Evolutionary conservation across 768 basidiomycete genomes (phyloP).

Genomic region (Filobasidium wieringae): DNA sequence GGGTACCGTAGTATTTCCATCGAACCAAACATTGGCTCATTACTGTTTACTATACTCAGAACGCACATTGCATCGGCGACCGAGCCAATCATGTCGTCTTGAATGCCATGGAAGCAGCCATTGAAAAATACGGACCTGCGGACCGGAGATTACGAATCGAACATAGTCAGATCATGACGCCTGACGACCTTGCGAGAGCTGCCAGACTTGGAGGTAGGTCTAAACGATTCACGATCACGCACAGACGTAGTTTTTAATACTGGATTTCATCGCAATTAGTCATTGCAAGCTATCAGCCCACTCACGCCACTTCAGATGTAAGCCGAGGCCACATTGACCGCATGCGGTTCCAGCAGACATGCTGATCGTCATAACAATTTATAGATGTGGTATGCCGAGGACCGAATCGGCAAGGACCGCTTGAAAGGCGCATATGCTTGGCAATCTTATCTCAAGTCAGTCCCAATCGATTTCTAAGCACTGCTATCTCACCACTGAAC

Average conservation of each 20-base stretch:
- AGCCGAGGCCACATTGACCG: neutral
- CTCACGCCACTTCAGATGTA: conserved; percentile 58
- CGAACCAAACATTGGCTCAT: neutral
- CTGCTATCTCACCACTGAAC: neutral
- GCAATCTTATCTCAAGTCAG: conserved; percentile 59
- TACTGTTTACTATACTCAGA: conserved; percentile 44
- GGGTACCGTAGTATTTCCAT: conserved; percentile 28
- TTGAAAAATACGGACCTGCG: conserved; percentile 7
- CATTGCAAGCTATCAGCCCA: conserved; percentile 83
- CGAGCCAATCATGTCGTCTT: conserved; percentile 71
- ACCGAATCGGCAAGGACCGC: conserved; percentile 62
- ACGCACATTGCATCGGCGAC: conserved; percentile 54
- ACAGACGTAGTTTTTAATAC: neutral
- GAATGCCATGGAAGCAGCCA: conserved; percentile 63
- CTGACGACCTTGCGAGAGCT: conserved; percentile 56
- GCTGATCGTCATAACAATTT: conserved; percentile 42
- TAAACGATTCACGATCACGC: neutral
- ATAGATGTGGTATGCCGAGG: conserved; percentile 89
- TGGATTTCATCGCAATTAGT: conserved; percentile 48
- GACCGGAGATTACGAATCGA: conserved; percentile 62
- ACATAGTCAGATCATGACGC: conserved; percentile 78
- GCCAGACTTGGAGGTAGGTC: conserved; percentile 60
- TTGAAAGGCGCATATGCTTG: conserved; percentile 87
- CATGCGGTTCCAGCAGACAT: neutral
- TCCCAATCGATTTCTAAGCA: too few relatives aligned